phyloP scores from a whole-genome alignment of 2,329 filamentous ascomycete genomes.

The Botrytis pseudocinerea region DNA sequence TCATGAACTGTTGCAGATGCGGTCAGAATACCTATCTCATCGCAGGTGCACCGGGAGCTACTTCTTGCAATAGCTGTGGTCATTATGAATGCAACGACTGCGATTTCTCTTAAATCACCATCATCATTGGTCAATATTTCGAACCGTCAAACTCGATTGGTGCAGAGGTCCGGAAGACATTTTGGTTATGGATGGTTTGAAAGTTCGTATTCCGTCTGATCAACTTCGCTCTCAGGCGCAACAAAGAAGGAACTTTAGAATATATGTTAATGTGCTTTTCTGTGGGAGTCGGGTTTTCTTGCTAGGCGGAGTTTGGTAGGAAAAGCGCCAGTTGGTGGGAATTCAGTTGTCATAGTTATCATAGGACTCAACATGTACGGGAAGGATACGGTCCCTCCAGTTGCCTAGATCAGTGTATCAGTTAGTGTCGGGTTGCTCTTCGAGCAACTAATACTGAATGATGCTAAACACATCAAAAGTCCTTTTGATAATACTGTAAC shows the following conservation, averaged over 20 bases:
- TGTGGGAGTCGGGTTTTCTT: background rate
- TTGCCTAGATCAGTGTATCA: background rate
- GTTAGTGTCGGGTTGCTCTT: background rate
- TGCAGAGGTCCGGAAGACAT: background rate
- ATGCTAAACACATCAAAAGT: background rate
- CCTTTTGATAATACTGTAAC: background rate
- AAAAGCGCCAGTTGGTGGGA: background rate
- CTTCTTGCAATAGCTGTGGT: slow-evolving; percentile 8
- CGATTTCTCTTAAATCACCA: slow-evolving; percentile 9
- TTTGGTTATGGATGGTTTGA: background rate
- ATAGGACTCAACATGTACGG: background rate
- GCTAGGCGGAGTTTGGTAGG: background rate
- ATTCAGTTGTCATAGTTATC: background rate
- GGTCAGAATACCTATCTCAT: background rate
- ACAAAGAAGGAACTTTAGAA: background rate
- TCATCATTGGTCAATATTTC: background rate
- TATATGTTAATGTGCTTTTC: background rate
- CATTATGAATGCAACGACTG: slow-evolving; percentile 24
- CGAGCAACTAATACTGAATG: background rate
- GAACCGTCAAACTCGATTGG: rapidly evolving
- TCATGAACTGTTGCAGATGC: slow-evolving; percentile 21
- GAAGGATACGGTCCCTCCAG: background rate
- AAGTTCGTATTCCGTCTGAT: background rate
- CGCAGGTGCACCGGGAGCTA: background rate
- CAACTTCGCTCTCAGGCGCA: background rate